Evolutionary conservation across 257 asterid species (phyloP), one percentile per base, ranked within the genome.

Genomic region (Leptodermis oblonga): DNA sequence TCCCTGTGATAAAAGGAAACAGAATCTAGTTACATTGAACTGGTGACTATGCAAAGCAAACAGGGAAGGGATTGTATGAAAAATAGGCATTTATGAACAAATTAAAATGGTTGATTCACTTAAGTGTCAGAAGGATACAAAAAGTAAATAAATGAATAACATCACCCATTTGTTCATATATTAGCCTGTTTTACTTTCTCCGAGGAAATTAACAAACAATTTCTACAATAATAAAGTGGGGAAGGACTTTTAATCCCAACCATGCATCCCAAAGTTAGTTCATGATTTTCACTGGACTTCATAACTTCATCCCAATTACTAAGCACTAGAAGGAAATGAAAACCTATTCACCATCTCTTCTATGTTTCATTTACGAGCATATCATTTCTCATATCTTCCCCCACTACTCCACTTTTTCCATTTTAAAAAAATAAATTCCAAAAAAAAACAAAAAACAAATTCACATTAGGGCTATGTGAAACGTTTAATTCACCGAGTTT

Each of bases 1-100:
- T 74, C 80, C 74, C 78, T 45, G 68, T 45, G 46, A 49, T 36
- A 61, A 56, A 71, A 33, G 12, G 51, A 26, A 72, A 65, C 62
- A 63, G 68, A 49, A 62, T 30, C 25, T 43, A 51, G 33, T 48
- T 49, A 62, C 71, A 71, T 61, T 63, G 62, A 30, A 70, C 30
- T 43, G 33, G 68, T 22, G 52, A 69, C 23, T 54, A 61, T 59
- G 56, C 64, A 70, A 41, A 70, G 65, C 68, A 65, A 56, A 41
- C 42, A 69, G 30, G 18, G 43, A 37, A 54, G 49, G 26, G 26
- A 54, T 68, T 34, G 52, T 37, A 26, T 26, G 22, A 30, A 70
- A 43, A 6, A 20, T 2, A 34, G 13, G 23, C 20, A 31, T 33
- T 13, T 18, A 5, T 14, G 48, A 45, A 25, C 41, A 23, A 28